phyloP scores from a whole-genome alignment of 345 rosid species.

The Brassica cretica region DNA sequence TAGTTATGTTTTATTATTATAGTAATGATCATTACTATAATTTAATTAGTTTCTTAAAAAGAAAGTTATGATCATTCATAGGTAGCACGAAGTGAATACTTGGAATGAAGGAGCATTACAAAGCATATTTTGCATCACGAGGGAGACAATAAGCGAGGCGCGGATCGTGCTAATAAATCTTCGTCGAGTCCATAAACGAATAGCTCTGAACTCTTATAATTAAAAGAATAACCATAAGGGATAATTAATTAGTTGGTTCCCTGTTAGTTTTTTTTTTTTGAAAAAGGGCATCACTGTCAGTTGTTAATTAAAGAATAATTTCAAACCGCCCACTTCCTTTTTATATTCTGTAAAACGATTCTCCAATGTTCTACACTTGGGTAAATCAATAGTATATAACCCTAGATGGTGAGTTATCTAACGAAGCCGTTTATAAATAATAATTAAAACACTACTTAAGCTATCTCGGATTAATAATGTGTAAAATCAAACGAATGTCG shows the following conservation, averaged over 20 bases:
- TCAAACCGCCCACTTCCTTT: conserved; percentile 38
- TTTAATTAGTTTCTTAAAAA: neutral
- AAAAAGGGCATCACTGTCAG: conserved; percentile 12
- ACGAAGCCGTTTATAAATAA: neutral
- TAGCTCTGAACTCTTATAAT: neutral
- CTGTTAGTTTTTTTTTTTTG: conserved; percentile 22
- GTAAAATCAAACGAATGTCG: neutral
- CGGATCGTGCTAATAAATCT: conserved; percentile 33
- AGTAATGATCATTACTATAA: neutral
- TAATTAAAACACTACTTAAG: neutral
- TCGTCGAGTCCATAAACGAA: conserved; percentile 19
- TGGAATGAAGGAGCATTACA: neutral
- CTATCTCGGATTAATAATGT: neutral
- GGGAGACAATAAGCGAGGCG: conserved; percentile 35
- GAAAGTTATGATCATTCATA: neutral
- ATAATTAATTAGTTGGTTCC: conserved; percentile 30
- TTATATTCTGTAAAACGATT: conserved; percentile 24
- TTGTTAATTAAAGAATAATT: conserved; percentile 31
- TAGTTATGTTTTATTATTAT: neutral
- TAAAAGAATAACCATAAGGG: conserved; percentile 6
- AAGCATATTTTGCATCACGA: conserved; percentile 20
- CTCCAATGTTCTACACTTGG: conserved; percentile 36
- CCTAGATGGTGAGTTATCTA: neutral
- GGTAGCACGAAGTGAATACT: conserved; percentile 7
- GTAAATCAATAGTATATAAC: conserved; percentile 12